Percentiles rank a stretch among this genome's conserved stretches.
Conservation (phyloP, 129 eudicot genomes). For the Heracleum sosnowskyi region DNA sequence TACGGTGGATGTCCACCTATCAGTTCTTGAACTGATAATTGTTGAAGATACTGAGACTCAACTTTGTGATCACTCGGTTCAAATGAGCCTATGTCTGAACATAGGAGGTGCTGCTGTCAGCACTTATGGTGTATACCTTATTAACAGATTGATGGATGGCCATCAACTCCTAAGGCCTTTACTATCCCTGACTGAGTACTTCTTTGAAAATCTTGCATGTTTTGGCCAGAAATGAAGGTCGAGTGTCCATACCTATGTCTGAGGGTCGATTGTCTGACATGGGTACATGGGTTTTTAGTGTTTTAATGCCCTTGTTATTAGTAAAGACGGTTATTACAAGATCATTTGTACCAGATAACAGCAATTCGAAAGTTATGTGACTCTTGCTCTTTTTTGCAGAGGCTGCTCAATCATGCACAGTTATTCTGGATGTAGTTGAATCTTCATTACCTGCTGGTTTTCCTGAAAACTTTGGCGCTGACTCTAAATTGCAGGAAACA, state of each 20-base stretch:
- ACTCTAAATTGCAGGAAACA: constrained; percentile 90
- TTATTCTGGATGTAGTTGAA: constrained; percentile 82
- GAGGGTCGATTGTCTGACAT: background rate
- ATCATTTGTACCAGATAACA: background rate
- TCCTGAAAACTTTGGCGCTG: constrained; percentile 76
- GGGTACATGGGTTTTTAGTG: too few relatives aligned
- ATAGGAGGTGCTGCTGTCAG: too few relatives aligned
- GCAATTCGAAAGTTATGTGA: constrained; percentile 16
- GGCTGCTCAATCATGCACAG: constrained; percentile 90
- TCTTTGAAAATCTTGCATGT: background rate
- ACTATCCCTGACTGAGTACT: background rate
- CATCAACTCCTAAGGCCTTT: too few relatives aligned
- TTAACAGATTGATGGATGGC: too few relatives aligned
- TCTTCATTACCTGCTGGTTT: constrained; percentile 87
- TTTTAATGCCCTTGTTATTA: too few relatives aligned
- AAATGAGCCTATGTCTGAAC: too few relatives aligned
- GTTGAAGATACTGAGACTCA: too few relatives aligned
- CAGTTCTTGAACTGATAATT: too few relatives aligned
- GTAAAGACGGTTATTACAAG: background rate
- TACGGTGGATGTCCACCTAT: too few relatives aligned
- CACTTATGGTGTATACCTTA: too few relatives aligned
- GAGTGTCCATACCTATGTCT: background rate
- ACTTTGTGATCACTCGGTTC: too few relatives aligned
- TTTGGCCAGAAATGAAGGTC: background rate
- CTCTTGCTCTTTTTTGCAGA: constrained; percentile 52